These are phyloP conservation scores for Suillus sp. DNA, from an alignment of 768 basidiomycete genomes.

Conservation along the genomic window DNA sequence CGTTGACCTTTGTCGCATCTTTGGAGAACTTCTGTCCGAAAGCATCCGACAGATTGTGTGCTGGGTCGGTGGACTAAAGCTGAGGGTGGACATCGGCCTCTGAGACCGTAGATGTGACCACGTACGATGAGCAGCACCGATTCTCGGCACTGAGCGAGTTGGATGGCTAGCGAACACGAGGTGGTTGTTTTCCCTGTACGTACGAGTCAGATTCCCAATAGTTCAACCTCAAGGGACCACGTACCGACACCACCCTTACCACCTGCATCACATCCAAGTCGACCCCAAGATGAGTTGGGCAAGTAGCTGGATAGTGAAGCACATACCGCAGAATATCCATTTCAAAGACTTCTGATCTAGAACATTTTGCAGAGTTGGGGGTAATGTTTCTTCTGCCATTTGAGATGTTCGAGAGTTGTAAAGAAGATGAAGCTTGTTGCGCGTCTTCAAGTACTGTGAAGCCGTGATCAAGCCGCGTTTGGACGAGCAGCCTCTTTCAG, in stretches of 20 bases:
- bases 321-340: constrained; percentile 98
- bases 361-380: constrained; percentile 90
- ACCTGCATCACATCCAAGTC: constrained; percentile 49
- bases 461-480: constrained; percentile 11
- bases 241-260: constrained; percentile 98
- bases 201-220: not conserved
- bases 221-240: constrained; percentile 29
- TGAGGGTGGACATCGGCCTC: constrained; percentile 1
- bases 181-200: constrained; percentile 93
- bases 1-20: constrained; percentile 97
- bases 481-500: constrained; percentile 5
- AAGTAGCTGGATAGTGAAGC: constrained; percentile 14
- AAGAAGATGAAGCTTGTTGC: constrained; percentile 19
- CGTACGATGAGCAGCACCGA: constrained; percentile 96
- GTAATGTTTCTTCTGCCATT: constrained; percentile 68
- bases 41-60: constrained; percentile 97
- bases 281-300: constrained; percentile 5
- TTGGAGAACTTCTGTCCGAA: constrained; percentile 99
- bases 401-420: constrained; percentile 16
- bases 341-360: constrained; percentile 91
- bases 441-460: constrained; percentile 19
- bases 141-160: constrained; percentile 85
- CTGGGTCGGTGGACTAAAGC: constrained; percentile 94
- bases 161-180: constrained; percentile 96
- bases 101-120: constrained; percentile 17